Evolutionary conservation across 2,329 filamentous ascomycete species (phyloP).

Genomic region (Aureobasidium pullulans): DNA sequence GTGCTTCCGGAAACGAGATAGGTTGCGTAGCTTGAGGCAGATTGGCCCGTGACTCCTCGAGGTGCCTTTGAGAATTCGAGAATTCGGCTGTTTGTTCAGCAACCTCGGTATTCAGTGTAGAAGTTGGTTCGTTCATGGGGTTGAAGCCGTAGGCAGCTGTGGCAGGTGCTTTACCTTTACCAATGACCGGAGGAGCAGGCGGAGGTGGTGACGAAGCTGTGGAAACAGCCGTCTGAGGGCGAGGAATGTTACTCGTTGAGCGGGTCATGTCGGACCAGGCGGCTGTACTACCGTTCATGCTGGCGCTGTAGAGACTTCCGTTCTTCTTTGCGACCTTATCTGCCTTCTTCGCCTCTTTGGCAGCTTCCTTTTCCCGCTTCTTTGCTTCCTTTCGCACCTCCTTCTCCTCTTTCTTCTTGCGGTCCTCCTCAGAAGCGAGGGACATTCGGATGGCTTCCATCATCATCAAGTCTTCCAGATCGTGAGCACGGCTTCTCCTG

Average conservation of each 20-base stretch:
- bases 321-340: conserved; percentile 61
- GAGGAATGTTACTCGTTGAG: conserved; percentile 47
- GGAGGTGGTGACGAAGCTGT: conserved; percentile 20
- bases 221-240: not conserved
- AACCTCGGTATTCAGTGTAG: conserved; percentile 31
- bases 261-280: conserved; percentile 28
- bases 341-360: conserved; percentile 56
- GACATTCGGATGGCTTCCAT: conserved; percentile 90
- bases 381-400: conserved; percentile 76
- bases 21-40: conserved; percentile 26
- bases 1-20: conserved; percentile 19
- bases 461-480: conserved; percentile 97
- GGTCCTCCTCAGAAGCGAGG: conserved; percentile 85
- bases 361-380: conserved; percentile 72
- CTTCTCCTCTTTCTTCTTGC: conserved; percentile 78
- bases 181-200: conserved; percentile 25
- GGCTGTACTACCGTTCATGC: conserved; percentile 27
- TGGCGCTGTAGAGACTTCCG: conserved; percentile 43
- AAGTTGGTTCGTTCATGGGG: conserved; percentile 35
- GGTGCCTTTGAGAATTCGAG: conserved; percentile 35
- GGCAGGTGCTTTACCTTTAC: conserved; percentile 43
- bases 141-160: conserved; percentile 36
- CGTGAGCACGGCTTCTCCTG: conserved; percentile 63
- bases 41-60: conserved; percentile 38
- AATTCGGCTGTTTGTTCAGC: conserved; percentile 20